These are phyloP conservation scores for Fusarium torulosum DNA, from an alignment of 2,329 filamentous ascomycete species.

Conservation along the genomic window DNA sequence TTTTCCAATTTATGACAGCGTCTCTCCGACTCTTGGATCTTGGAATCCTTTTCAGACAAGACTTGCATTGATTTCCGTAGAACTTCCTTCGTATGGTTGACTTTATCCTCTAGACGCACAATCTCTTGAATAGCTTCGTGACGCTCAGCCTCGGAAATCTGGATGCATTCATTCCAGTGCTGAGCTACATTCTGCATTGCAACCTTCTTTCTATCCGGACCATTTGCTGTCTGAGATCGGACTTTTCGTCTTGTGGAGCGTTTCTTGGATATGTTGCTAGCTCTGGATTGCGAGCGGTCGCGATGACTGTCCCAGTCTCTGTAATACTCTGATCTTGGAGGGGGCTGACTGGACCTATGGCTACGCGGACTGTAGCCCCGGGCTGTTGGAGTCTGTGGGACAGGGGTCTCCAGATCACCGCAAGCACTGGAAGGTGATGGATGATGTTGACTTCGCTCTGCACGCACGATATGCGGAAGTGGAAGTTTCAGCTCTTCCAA, in stretches of 20 bases:
- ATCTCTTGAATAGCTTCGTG: constrained; percentile 46
- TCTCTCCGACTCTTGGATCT: constrained; percentile 43
- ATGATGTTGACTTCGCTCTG: background rate
- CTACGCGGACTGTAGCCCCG: background rate
- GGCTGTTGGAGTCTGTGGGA: constrained; percentile 38
- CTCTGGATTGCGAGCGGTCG: constrained; percentile 46
- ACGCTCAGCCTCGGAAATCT: constrained; percentile 50
- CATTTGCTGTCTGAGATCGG: constrained; percentile 4
- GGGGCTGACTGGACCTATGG: constrained; percentile 12
- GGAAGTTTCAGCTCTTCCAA: constrained; percentile 24
- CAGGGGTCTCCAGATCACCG: constrained; percentile 51
- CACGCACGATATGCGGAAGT: constrained; percentile 17
- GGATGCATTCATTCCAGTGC: constrained; percentile 53
- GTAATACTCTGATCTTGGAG: constrained; percentile 6
- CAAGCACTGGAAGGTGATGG: constrained; percentile 45
- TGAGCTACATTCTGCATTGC: constrained; percentile 52
- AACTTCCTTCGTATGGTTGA: constrained; percentile 38
- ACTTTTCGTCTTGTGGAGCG: constrained; percentile 37
- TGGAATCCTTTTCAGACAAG: constrained; percentile 40
- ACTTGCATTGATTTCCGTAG: constrained; percentile 31
- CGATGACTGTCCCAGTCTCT: constrained; percentile 2
- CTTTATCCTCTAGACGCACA: constrained; percentile 43
- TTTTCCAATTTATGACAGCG: constrained; percentile 47
- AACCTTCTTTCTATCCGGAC: constrained; percentile 46
- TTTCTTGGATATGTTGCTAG: constrained; percentile 54